Conservation (phyloP, 179 eudicot species). For the Sideroxylon spinosum region DNA sequence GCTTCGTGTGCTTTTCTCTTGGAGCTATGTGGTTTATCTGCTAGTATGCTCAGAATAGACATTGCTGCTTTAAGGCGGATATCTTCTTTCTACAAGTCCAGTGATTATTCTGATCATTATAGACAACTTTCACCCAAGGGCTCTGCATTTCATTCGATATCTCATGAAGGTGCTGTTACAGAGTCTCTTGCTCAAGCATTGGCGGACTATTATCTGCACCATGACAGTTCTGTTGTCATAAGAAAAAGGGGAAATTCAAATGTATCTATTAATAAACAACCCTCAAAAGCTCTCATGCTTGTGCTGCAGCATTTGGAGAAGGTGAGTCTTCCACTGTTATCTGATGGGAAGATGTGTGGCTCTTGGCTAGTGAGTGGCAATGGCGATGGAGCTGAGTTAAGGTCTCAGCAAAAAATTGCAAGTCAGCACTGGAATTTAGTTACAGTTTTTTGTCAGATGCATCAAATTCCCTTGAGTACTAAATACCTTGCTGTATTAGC, state of each 20-base stretch:
- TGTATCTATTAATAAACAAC: slow-evolving; percentile 30
- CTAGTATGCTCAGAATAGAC: slow-evolving; percentile 66
- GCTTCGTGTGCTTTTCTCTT: slow-evolving; percentile 87
- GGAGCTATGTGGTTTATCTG: slow-evolving; percentile 90
- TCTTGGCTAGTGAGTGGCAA: slow-evolving; percentile 76
- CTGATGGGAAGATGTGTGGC: slow-evolving; percentile 73
- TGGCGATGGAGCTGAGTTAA: slow-evolving; percentile 82
- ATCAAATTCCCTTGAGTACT: slow-evolving; percentile 74
- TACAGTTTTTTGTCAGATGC: slow-evolving; percentile 81
- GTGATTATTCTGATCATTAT: slow-evolving; percentile 41
- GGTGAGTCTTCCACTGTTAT: slow-evolving; percentile 56
- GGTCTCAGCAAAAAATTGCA: slow-evolving; percentile 81
- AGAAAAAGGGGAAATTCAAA: slow-evolving; percentile 37
- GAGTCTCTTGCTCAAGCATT: slow-evolving; percentile 86
- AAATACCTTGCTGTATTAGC: slow-evolving; percentile 77
- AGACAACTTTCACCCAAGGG: slow-evolving; percentile 50
- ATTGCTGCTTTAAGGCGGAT: slow-evolving; percentile 80
- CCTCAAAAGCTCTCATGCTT: slow-evolving; percentile 63
- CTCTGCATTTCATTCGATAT: slow-evolving; percentile 41
- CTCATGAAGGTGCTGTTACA: slow-evolving; percentile 55
- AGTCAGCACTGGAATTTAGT: slow-evolving; percentile 91
- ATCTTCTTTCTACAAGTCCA: slow-evolving; percentile 66
- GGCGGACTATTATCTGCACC: slow-evolving; percentile 76
- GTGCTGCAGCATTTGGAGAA: slow-evolving; percentile 90
- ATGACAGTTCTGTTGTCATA: slow-evolving; percentile 31